A percentile compares a stretch with the other conserved stretches of the same genome.
Evolutionary conservation across 2,329 filamentous ascomycete species (phyloP).

Genomic region (Incumbomyces delicatus): DNA sequence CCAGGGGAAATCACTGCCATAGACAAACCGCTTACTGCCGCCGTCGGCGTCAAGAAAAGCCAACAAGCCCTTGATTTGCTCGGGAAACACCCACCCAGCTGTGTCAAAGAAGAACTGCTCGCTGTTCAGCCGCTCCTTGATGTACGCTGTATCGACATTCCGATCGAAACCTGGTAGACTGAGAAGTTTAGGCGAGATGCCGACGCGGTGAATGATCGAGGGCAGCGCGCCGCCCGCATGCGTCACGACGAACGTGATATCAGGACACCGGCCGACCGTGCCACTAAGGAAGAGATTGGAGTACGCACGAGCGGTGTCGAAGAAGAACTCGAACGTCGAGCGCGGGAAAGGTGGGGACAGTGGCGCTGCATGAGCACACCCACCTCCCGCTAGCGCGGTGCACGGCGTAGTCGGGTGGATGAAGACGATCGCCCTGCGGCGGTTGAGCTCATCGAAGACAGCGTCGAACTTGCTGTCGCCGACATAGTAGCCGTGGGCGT

Average conservation of each 20-base stretch:
- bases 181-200: constrained; percentile 12
- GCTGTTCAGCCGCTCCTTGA: constrained; percentile 17
- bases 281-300: constrained; percentile 41
- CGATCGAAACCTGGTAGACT: constrained; percentile 14
- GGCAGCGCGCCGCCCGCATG: constrained; percentile 40
- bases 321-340: constrained; percentile 44
- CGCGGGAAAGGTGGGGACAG: constrained; percentile 28
- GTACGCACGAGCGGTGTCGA: constrained; percentile 42
- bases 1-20: constrained; percentile 20
- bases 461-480: constrained; percentile 37
- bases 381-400: not conserved
- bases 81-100: constrained; percentile 18
- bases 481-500: constrained; percentile 44
- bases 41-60: constrained; percentile 11
- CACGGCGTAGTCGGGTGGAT: constrained; percentile 42
- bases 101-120: constrained; percentile 21
- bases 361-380: constrained; percentile 14
- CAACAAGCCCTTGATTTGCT: constrained; percentile 18
- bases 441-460: constrained; percentile 41
- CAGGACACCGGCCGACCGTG: constrained; percentile 36
- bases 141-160: constrained; percentile 12
- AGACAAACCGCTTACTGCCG: constrained; percentile 16
- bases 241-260: constrained; percentile 40
- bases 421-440: constrained; percentile 40
- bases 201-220: constrained; percentile 18